Base-by-base conservation (phyloP, 2,329 filamentous ascomycete species). In the Fusarium temperatum region DNA sequence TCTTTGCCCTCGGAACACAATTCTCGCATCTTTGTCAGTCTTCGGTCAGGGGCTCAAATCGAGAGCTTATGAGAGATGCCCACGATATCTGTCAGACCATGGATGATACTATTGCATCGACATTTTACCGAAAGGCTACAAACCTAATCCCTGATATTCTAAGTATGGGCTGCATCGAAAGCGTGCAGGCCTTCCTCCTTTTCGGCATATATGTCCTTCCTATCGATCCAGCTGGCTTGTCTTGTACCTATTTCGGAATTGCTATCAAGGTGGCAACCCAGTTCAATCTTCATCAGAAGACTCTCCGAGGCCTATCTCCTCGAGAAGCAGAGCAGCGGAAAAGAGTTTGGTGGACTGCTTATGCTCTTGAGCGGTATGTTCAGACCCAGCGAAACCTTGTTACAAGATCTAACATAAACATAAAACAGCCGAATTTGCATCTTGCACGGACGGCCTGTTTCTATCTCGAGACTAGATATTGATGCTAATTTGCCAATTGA, bases 321-420 rank as follows among this genome's bases (percentile, higher is more conserved):
- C n/a, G 53, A 10, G 57, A 77, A 17, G 18, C 18, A 3, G 74
- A 74, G 51, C 38, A 75, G 7, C 41, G 64, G 18, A 77, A 75
- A n/a, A 60, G 74, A 18, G 65, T 77, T 42, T 77, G 75, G 75
- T 77, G 75, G 76, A 78, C 75, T 15, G 64, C 72, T 11, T 77
- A 74, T 32, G 68, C 64, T 14, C 44, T 75, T 6, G 72, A 78
- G 54, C 74, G 74, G 74, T 77, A 26, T 9, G 54, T 30, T 24
- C 3, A 28, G 13, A n/a, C 17, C 20, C 35, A 32, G 4, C 42
- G 28, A 28, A 20, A 11, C 35, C n/a, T 3, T 15, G 30, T 13
- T 20, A n/a, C 13, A 24, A 24, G 10, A 28, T 28, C 64, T 74
- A 17, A 75, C 41, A 35, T 38, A 22, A 17, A 75, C 41, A 35